Percentiles rank a stretch among this genome's conserved stretches.
Evolutionary conservation across 1,284 basidiomycete genomes (phyloP).

Genomic region (Irpex sp.): DNA sequence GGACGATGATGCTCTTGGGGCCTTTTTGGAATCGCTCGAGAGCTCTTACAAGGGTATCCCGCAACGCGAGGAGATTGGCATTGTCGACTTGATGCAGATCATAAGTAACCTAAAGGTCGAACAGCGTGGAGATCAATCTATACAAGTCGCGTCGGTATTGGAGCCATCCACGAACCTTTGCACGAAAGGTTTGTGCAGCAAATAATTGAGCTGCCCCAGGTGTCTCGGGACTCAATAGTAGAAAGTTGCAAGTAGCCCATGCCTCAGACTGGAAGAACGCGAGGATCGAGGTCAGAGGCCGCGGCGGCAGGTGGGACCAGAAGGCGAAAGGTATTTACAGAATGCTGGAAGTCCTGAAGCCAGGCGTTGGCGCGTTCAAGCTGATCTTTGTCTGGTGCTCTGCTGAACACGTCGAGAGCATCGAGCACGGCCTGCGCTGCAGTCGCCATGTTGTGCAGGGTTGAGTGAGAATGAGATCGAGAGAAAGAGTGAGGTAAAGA

Average conservation of each 20-base stretch:
- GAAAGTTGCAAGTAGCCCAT: constrained; percentile 92
- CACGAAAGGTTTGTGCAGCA: constrained; percentile 94
- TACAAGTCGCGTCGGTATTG: neutral
- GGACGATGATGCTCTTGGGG: constrained; percentile 84
- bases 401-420: constrained; percentile 72
- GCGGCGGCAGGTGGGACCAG: constrained; percentile 52
- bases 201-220: constrained; percentile 87
- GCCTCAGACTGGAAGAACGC: constrained; percentile 72
- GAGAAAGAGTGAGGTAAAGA: constrained; percentile 1
- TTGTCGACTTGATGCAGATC: constrained; percentile 88
- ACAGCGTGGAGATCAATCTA: constrained; percentile 1
- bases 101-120: constrained; percentile 76
- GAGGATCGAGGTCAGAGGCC: constrained; percentile 58
- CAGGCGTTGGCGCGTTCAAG: constrained; percentile 87
- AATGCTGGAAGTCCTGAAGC: constrained; percentile 96
- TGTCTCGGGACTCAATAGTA: constrained; percentile 80
- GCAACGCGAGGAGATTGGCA: constrained; percentile 70
- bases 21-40: constrained; percentile 70
- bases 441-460: constrained; percentile 30
- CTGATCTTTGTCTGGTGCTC: constrained; percentile 78
- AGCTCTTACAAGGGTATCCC: constrained; percentile 84
- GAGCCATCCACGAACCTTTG: constrained; percentile 65
- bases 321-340: constrained; percentile 79
- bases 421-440: constrained; percentile 68
- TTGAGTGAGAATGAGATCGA: constrained; percentile 1